Evolutionary conservation across 352 stramenopile genomes (phyloP).

Genomic region (Phytophthora sojae): DNA sequence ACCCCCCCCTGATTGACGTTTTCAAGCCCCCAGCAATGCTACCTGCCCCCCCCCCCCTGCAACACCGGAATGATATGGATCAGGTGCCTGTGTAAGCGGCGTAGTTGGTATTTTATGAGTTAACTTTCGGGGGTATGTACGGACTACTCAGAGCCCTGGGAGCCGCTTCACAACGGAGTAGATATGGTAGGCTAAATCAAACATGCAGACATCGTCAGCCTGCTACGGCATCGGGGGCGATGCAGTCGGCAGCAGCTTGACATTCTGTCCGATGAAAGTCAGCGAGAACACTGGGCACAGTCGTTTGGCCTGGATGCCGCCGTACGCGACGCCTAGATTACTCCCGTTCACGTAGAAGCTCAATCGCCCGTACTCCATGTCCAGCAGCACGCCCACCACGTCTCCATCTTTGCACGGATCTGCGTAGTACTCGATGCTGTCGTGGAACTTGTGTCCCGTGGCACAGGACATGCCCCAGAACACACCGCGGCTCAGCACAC

Average conservation of each 20-base stretch:
- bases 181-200: constrained; percentile 18
- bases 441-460: constrained; percentile 82
- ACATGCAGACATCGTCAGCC: not conserved
- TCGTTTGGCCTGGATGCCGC: constrained; percentile 62
- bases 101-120: constrained; percentile 30
- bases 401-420: constrained; percentile 80
- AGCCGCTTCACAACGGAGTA: constrained; percentile 13
- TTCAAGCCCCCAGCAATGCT: too few relatives aligned
- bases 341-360: constrained; percentile 85
- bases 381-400: constrained; percentile 73
- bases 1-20: not conserved
- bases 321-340: constrained; percentile 79
- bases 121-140: constrained; percentile 18
- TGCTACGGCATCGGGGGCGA: constrained; percentile 56
- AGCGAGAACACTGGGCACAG: constrained; percentile 77
- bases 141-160: constrained; percentile 14
- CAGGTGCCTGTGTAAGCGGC: not conserved
- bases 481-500: constrained; percentile 60
- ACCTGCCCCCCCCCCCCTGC: not conserved
- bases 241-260: constrained; percentile 66
- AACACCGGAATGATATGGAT: constrained; percentile 25
- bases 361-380: constrained; percentile 78
- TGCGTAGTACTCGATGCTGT: constrained; percentile 78
- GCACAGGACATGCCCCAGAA: constrained; percentile 83
- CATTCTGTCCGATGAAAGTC: constrained; percentile 71